Conservation (phyloP, 305 asterid genomes). For the Euphrasia arctica region DNA sequence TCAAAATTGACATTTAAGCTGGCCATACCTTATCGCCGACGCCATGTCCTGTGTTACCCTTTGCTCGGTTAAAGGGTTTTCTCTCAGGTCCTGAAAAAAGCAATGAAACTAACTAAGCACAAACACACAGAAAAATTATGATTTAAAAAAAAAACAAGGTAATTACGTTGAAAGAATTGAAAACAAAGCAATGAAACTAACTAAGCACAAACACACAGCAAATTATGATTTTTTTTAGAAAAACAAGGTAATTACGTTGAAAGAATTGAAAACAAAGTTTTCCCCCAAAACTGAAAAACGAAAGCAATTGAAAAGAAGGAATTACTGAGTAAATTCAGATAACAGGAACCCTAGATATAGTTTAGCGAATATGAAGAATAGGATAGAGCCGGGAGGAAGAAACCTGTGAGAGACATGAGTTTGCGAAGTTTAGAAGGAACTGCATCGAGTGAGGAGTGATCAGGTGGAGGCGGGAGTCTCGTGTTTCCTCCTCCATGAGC, state of each 20-base stretch:
- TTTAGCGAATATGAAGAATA: background rate
- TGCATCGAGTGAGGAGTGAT: conserved; percentile 56
- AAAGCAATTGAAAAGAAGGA: background rate
- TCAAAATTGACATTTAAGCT: background rate
- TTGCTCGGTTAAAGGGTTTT: conserved; percentile 24
- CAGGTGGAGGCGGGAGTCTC: conserved; percentile 84
- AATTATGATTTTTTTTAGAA: too few relatives aligned
- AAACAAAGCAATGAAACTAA: background rate
- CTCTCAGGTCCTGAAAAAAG: conserved; percentile 34
- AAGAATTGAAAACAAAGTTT: background rate
- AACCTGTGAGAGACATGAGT: conserved; percentile 58
- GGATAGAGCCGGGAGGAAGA: too few relatives aligned
- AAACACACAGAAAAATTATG: background rate
- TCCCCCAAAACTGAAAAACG: background rate
- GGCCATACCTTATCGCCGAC: conserved; percentile 40
- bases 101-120: background rate
- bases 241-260: background rate
- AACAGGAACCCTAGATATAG: background rate
- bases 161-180: too few relatives aligned
- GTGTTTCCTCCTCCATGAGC: conserved; percentile 70
- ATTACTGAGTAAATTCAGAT: background rate
- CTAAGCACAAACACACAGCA: background rate
- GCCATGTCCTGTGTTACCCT: conserved; percentile 32
- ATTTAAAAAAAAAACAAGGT: background rate
- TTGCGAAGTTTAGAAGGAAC: conserved; percentile 81